Evolutionary conservation across 2,329 filamentous ascomycete genomes (phyloP), one percentile per base, ranked within the genome.

Genomic region (Fusarium equiseti): DNA sequence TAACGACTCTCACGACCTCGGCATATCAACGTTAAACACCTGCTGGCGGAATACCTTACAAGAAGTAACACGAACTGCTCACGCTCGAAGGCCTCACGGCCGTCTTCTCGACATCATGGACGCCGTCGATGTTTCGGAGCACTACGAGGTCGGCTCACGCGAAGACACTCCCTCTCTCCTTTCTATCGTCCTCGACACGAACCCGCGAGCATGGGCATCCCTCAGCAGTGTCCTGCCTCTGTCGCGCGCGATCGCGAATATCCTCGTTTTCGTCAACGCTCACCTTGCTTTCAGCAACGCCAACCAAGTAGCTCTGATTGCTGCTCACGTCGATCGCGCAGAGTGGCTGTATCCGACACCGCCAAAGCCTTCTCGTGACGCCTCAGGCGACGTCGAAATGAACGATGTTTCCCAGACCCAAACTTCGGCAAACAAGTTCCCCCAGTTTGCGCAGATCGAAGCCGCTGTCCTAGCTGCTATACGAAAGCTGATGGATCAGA

Each of bases 221-320:
- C 88, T 98, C 46, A 86, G 90, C 66, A 82, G 89, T 60, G 88
- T 88, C 32, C 89, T 98, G 10, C 90, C 95, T 29, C 88, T 99
- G 66, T 92, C 92, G 52, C 91, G 92, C 76, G 94, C 94, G 66
- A 86, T 99, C 65, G 93, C 95, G 67, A 89, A 95, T 81, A 88
- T 98, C 70, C 91, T 98, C 76, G 91, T 99, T 83, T 98, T 98
- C 83, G 91, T 98, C 83, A 98, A 99, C 81, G 94, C 95, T 59
- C 97, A 99, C 79, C 88, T 99, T 32, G 94, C 96, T 72, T 95
- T 95, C 79, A 97, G 95, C 81, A 95, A 96, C 80, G 89, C 92
- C 58, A 98, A 98, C 82, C 92, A 95, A 79, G 93, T 98, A 51
- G 94, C 95, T 66, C 88, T 99, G 18, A 89, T 99, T 67, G 96